A percentile compares a stretch with the other conserved stretches of the same genome.
Evolutionary conservation across 2,329 filamentous ascomycete species (phyloP).

Genomic region (Fusarium sp.): DNA sequence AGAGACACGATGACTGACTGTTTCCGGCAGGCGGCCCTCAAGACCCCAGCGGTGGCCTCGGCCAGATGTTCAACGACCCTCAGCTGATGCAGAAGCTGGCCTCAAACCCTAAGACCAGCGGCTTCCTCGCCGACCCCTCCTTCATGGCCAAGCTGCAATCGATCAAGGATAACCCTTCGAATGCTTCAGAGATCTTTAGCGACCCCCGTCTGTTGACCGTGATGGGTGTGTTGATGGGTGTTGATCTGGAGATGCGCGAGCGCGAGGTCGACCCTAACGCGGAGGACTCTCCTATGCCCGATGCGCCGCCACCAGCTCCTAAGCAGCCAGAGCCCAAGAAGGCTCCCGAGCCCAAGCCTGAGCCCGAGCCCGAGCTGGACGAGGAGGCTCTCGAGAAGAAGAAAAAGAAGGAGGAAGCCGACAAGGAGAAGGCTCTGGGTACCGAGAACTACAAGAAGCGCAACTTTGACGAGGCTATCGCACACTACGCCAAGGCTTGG

Average conservation of each 20-base stretch:
- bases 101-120: constrained; percentile 91
- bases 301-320: constrained; percentile 63
- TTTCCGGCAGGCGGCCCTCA: constrained; percentile 52
- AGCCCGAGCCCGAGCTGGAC: constrained; percentile 80
- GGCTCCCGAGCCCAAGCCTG: constrained; percentile 69
- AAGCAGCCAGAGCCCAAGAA: constrained; percentile 67
- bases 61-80: constrained; percentile 94
- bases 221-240: constrained; percentile 91
- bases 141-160: constrained; percentile 94
- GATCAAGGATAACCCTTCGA: constrained; percentile 84
- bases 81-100: constrained; percentile 92
- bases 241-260: constrained; percentile 80
- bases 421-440: constrained; percentile 93
- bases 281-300: constrained; percentile 82
- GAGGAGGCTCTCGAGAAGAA: constrained; percentile 88
- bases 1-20: constrained; percentile 11
- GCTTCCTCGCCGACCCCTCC: constrained; percentile 81
- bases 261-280: constrained; percentile 53
- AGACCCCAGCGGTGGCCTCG: constrained; percentile 82
- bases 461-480: constrained; percentile 94
- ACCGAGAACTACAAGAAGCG: constrained; percentile 99
- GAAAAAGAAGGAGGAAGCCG: constrained; percentile 92
- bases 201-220: constrained; percentile 96
- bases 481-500: constrained; percentile 96
- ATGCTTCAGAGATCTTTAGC: constrained; percentile 83